Base-by-base conservation (phyloP, 805 yeast species). In the Starmera quercuum region DNA sequence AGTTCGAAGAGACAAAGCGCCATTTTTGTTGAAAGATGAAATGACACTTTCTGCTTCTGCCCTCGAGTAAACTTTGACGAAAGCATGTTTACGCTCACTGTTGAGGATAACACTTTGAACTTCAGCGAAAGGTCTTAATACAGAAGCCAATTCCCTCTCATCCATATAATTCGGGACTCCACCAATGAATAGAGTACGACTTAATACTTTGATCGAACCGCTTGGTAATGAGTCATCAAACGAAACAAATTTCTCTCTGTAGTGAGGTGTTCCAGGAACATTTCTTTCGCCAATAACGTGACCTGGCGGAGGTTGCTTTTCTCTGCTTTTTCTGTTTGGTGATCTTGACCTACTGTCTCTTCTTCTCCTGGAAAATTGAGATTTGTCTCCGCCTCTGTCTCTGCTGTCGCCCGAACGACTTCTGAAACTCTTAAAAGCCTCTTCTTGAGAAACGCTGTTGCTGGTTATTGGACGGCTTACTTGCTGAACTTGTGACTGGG, bases 161-260 rank as follows among this genome's bases (percentile, higher is more conserved):
- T 73, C 79, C 88, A 85, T 87, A 39, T 71, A 63, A 37, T 73
- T 75, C 12, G 95, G 94, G 26, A 92, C 85, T 52, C 97, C 97
- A 31, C 97, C 97, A 39, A 92, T 78, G 51, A 92, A 92, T 38
- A 92, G 63, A 0, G 98, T 92, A 61, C 98, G 78, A 34, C 95
- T 82, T 46, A 73, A 71, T 2, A 90, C 96, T 53, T 81, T 83
- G 47, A 90, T 72, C 27, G 81, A 70, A 28, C 87, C 95, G 30
- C 77, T 75, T 2, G 95, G 92, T 37, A 87, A 61, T 10, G 73
- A 59, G 26, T 72, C 70, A 57, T 88, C 97, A 51, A 68, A 69
- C 9, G 78, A 71, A 29, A 86, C 79, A 36, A 73, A 75, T 49
- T 77, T 76, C n/a, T 80, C 79, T 58, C 95, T 75, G 57, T 63